phyloP scores from a whole-genome alignment of 192 early-diverging fungal species.

The Coemansia sp. region DNA sequence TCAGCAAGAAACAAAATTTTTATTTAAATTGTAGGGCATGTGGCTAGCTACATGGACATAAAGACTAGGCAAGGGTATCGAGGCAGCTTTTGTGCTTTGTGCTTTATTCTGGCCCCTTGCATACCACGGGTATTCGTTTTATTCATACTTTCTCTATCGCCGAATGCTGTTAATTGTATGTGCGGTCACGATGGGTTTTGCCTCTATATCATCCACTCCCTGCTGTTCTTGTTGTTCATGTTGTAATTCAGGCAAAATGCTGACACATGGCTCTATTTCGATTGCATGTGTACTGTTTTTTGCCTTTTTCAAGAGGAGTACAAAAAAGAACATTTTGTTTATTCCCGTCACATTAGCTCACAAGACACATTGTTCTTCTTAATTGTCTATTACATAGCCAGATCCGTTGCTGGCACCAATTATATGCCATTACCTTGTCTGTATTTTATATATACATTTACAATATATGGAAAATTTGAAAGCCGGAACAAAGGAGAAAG shows the following conservation, averaged over 20 bases:
- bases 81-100: too few relatives aligned
- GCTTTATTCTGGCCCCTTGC: conserved; percentile 10
- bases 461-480: background rate
- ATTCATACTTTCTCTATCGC: background rate
- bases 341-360: background rate
- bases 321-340: background rate
- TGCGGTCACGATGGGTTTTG: background rate
- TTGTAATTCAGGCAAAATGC: background rate
- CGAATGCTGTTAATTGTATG: background rate
- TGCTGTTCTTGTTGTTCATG: background rate
- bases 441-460: background rate
- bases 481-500: background rate
- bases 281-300: background rate
- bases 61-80: too few relatives aligned
- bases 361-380: conserved; percentile 5
- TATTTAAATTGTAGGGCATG: background rate
- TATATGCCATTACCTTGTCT: background rate
- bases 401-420: conserved; percentile 1
- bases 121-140: background rate
- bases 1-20: background rate
- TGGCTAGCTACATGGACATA: background rate
- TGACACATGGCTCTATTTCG: background rate
- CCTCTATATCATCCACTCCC: background rate
- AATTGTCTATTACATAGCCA: conserved; percentile 2
- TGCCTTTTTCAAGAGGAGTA: background rate